phyloP scores from a whole-genome alignment of 768 basidiomycete species.

The Mrakia hoshinonis region DNA sequence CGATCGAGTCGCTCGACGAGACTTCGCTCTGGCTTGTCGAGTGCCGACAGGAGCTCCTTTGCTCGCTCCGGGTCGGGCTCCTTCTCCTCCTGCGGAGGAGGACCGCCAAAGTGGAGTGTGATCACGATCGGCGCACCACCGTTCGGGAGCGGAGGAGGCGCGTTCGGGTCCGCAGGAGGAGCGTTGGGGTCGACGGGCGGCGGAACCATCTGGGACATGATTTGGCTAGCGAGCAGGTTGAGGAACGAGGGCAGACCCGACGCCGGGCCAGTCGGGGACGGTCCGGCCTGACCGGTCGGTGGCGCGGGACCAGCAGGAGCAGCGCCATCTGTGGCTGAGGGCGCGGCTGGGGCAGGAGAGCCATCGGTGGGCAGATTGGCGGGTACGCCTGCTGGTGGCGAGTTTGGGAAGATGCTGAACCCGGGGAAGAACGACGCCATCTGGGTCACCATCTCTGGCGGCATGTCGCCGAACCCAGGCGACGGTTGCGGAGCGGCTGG shows the following conservation, averaged over 20 bases:
- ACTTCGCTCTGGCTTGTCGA: constrained; percentile 2
- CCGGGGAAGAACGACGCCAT: constrained; percentile 3
- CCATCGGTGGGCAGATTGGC: neutral
- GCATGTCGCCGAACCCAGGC: neutral
- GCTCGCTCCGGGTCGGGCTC: constrained; percentile 25
- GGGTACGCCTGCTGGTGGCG: neutral
- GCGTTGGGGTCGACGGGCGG: constrained; percentile 7
- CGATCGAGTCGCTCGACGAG: constrained; percentile 19
- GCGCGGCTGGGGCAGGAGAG: neutral
- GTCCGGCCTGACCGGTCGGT: neutral
- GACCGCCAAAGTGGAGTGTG: constrained; percentile 20
- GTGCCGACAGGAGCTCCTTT: constrained; percentile 13
- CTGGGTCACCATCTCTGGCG: neutral
- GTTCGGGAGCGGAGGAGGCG: neutral
- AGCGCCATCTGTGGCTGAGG: neutral
- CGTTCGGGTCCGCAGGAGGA: constrained; percentile 3
- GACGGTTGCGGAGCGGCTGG: neutral
- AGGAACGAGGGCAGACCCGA: neutral
- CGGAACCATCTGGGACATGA: constrained; percentile 9
- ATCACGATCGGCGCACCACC: constrained; percentile 9
- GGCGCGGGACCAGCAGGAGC: neutral
- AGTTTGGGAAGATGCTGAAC: neutral
- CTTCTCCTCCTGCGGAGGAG: constrained; percentile 14
- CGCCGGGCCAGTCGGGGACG: neutral
- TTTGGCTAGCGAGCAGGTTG: neutral